Evolutionary conservation across 116 monocot genomes (phyloP), one percentile per base, ranked within the genome.

Genomic region (Cymodocea nodosa): DNA sequence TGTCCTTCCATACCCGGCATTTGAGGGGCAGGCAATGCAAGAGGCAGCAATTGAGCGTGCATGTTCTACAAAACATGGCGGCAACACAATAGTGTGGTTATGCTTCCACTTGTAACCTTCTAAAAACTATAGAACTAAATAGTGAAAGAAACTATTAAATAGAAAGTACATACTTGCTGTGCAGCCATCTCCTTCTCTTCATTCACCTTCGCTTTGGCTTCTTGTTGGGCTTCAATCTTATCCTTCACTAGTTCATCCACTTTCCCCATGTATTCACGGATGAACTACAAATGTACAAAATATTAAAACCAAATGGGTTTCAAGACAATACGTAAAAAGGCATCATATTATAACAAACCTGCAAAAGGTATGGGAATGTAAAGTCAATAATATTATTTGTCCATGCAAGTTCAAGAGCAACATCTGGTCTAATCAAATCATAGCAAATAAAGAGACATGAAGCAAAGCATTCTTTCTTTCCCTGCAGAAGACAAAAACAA

Each of bases 391-490:
- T 99, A 63, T 92, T 92, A 74, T 99, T 92, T 74, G 84, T 84
- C 98, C 98, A 92, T 12, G 98, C 92, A 79, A 99, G 89, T 70
- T 99, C 98, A 22, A 99, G 84, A 60, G 82, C 89, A 64, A 99
- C 81, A 76, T 99, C 98, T 51, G 92, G 80, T 16, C 98, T 80
- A 59, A 99, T 92, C 69, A 99, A 69, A 73, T 99, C 98, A 68
- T 99, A 99, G 66, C 98, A 99, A 70, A 99, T 80, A 58, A 99
- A 99, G 53, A 99, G 86, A 62, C 98, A 92, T 17, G 98, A 88
- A 37, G 98, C 98, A 81, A 99, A 99, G 70, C 98, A 99, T 83
- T 99, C 98, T 69, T 99, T 92, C 98, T 99, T 99, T 56, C 92
- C 98, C 98, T 99, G 89, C 62, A 76, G n/a, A n/a, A 18, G 3